These are phyloP conservation scores for Cordyceps militaris DNA, from an alignment of 2,329 filamentous ascomycete genomes.

Conservation along the genomic window DNA sequence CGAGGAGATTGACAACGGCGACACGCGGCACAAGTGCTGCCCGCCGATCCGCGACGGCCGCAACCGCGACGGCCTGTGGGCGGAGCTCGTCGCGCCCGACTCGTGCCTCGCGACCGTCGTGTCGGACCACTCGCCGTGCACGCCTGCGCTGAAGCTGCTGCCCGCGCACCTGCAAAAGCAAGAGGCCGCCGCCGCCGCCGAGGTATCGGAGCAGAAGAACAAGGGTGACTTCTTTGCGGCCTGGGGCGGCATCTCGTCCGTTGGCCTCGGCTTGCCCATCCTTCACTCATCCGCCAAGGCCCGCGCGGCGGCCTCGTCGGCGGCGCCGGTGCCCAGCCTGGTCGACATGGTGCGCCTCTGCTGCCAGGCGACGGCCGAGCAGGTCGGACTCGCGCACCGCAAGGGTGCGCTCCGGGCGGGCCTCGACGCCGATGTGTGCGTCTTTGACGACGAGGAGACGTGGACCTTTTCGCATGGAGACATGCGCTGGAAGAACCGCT, in stretches of 20 bases:
- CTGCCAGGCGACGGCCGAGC: conserved; percentile 75
- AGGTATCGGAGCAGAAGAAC: conserved; percentile 22
- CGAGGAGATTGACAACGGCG: conserved; percentile 74
- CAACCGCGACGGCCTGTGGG: conserved; percentile 85
- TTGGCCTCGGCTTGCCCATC: conserved; percentile 87
- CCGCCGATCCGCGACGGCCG: conserved; percentile 75
- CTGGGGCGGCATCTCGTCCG: conserved; percentile 93
- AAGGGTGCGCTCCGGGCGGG: conserved; percentile 76
- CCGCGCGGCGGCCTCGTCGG: conserved; percentile 36
- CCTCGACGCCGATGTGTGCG: conserved; percentile 83
- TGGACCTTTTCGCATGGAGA: conserved; percentile 69
- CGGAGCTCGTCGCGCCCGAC: conserved; percentile 62
- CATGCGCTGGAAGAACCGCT: conserved; percentile 93
- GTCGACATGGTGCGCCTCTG: conserved; percentile 81
- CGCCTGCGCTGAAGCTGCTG: conserved; percentile 84
- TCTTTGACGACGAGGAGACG: conserved; percentile 78
- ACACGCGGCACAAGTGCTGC: conserved; percentile 92
- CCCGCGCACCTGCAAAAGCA: conserved; percentile 53
- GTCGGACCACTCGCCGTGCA: conserved; percentile 93
- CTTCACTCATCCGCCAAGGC: conserved; percentile 70
- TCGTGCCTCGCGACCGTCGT: conserved; percentile 89
- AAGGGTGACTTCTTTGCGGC: conserved; percentile 86
- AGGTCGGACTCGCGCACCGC: conserved; percentile 73
- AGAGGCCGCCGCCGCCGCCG: conserved; percentile 27
- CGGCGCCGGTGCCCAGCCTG: conserved; percentile 43